A percentile compares a stretch with the other conserved stretches of the same genome.
Evolutionary conservation across 345 rosid species (phyloP).

Genomic region (Reutealis trisperma): DNA sequence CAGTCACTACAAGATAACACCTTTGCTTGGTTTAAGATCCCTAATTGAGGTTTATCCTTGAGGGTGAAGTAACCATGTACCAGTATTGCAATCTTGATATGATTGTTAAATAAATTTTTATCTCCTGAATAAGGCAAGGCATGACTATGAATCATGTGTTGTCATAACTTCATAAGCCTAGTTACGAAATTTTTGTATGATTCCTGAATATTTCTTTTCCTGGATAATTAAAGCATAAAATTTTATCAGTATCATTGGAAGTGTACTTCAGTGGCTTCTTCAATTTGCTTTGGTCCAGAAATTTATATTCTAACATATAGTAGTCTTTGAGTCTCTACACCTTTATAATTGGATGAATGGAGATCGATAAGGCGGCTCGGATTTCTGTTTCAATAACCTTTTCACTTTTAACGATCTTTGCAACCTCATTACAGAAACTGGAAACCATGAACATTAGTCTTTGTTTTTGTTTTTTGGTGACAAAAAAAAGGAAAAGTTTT

Average conservation of each 20-base stretch:
- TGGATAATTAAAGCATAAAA: background rate
- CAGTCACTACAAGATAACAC: constrained; percentile 36
- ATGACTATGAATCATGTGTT: background rate
- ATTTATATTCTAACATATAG: background rate
- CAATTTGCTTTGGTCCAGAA: background rate
- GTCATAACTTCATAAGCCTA: background rate
- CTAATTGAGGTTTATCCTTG: constrained; percentile 53
- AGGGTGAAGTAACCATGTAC: background rate
- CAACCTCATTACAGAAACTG: background rate
- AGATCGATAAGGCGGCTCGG: too few relatives aligned
- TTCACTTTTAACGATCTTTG: too few relatives aligned
- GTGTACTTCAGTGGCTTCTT: too few relatives aligned
- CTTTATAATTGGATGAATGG: background rate
- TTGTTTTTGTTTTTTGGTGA: too few relatives aligned
- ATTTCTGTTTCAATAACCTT: too few relatives aligned
- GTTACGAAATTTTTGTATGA: background rate
- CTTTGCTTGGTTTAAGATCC: constrained; percentile 46
- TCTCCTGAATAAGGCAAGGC: background rate
- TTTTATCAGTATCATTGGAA: too few relatives aligned
- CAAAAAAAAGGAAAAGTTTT: too few relatives aligned
- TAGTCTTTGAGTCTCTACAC: background rate
- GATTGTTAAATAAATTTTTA: constrained; percentile 1
- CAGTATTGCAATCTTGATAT: background rate
- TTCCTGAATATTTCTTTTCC: background rate
- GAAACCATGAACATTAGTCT: background rate